These are phyloP conservation scores for Trichoderma afroharzianum DNA, from an alignment of 2,329 filamentous ascomycete genomes.

Conservation along the genomic window DNA sequence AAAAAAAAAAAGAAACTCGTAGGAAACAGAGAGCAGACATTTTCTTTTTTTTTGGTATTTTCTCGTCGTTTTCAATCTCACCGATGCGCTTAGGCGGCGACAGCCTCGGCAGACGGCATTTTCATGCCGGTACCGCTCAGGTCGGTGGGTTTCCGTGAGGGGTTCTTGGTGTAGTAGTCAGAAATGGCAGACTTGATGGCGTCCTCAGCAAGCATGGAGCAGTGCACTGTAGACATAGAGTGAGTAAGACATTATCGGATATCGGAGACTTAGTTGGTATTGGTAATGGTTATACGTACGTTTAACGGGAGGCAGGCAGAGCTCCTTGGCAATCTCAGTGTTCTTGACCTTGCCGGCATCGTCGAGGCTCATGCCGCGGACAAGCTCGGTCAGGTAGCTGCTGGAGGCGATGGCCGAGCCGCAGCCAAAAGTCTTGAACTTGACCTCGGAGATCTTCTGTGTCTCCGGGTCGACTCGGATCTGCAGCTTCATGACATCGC, in stretches of 20 bases:
- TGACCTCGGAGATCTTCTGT: constrained; percentile 88
- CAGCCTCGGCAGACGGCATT: constrained; percentile 52
- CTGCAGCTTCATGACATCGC: constrained; percentile 79
- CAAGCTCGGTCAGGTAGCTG: constrained; percentile 90
- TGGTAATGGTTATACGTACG: constrained; percentile 49
- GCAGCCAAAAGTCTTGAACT: constrained; percentile 98
- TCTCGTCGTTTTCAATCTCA: not conserved
- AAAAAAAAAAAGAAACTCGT: not conserved
- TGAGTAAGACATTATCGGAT: constrained; percentile 25
- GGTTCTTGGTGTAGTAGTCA: constrained; percentile 81
- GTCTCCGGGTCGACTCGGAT: constrained; percentile 85
- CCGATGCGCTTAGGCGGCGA: constrained; percentile 25
- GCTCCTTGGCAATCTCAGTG: constrained; percentile 96
- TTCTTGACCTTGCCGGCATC: constrained; percentile 92
- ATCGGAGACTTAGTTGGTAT: not conserved
- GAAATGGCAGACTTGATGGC: constrained; percentile 88
- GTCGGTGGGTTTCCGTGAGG: constrained; percentile 66
- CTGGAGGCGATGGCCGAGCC: constrained; percentile 92
- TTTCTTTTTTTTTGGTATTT: not conserved
- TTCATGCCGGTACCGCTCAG: constrained; percentile 70
- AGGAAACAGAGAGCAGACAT: not conserved
- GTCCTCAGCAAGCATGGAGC: constrained; percentile 88
- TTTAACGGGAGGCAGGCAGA: constrained; percentile 85
- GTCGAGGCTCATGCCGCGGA: constrained; percentile 90
- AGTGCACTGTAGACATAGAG: constrained; percentile 64